These are phyloP conservation scores for Calamus simplicifolius DNA, from an alignment of 176 grass and related monocot species.

Conservation along the genomic window DNA sequence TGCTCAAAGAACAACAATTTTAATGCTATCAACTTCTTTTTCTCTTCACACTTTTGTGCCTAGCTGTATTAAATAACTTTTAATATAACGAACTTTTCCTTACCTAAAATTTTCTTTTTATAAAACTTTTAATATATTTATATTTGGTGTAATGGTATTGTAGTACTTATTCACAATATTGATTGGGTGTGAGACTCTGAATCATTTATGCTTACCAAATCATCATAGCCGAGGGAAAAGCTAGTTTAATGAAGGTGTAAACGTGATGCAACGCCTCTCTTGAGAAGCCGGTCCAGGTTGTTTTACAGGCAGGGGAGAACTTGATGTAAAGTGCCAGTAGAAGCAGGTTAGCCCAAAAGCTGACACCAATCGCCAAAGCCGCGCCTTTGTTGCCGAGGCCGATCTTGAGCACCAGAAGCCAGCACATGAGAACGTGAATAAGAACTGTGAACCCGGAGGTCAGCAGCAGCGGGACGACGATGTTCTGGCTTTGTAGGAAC, in stretches of 20 bases:
- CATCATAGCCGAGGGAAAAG: constrained; percentile 59
- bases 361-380: constrained; percentile 44
- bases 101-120: too few species aligned
- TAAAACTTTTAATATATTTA: too few species aligned
- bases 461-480: constrained; percentile 52
- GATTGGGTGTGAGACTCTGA: too few species aligned
- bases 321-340: constrained; percentile 51
- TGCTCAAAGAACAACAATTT: not conserved
- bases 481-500: constrained; percentile 59
- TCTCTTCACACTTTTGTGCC: too few species aligned
- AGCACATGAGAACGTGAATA: constrained; percentile 50
- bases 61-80: too few species aligned
- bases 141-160: too few species aligned
- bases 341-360: constrained; percentile 39
- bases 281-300: constrained; percentile 35
- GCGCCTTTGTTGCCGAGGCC: constrained; percentile 61
- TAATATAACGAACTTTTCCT: too few species aligned
- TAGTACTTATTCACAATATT: too few species aligned
- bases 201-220: constrained; percentile 37
- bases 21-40: not conserved
- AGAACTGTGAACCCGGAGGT: constrained; percentile 34
- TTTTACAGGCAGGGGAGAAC: constrained; percentile 41
- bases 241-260: constrained; percentile 37
- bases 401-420: constrained; percentile 55
- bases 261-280: constrained; percentile 36